Base-by-base conservation (phyloP, 2,329 filamentous ascomycete genomes). In the Cytospora schulzeri region DNA sequence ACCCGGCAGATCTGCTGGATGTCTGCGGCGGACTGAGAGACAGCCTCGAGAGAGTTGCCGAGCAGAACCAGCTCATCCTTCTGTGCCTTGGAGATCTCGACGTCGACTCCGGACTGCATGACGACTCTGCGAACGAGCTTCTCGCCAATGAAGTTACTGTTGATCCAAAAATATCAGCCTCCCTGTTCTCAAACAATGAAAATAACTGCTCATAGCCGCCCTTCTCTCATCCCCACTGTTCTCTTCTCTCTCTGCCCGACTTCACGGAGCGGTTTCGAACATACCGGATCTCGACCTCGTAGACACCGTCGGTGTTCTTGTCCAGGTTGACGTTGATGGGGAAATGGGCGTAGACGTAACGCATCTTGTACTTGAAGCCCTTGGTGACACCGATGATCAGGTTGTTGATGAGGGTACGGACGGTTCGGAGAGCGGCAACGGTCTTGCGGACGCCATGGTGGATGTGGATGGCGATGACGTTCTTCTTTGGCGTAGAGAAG, bases 311-410 rank as follows among this genome's bases (percentile, higher is more conserved):
- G 77, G 81, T 80, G 88, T 94, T 94, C 91, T 97, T 93, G 76
- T 97, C 93, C 74, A 99, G 83, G 88, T 97, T 98, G 85, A 99
- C 94, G 88, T 99, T 99, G 92, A 99, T 99, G 83, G 95, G 95
- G 80, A 99, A 99, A 90, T 99, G 95, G 80, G 95, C 95, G 82
- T 99, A 99, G 83, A 99, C 95, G 86, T 99, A 99, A 78, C 96
- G 92, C 94, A 99, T 98, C 92, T 99, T 99, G 91, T 99, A 99
- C 87, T 96, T 96, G 92, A 91, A 99, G 74, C 95, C 95, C 87
- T 94, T 96, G 81, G 95, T 99, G 73, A 99, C 95, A 82, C 95
- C 95, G 76, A 93, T 89, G 82, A 99, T 91, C 84, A 99, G 81
- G 91, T 99, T 99, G 88, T 96, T 92, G 88, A 99, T 96, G 83